phyloP scores from a whole-genome alignment of 139 green algal species.

The Dunaliella primolecta region DNA sequence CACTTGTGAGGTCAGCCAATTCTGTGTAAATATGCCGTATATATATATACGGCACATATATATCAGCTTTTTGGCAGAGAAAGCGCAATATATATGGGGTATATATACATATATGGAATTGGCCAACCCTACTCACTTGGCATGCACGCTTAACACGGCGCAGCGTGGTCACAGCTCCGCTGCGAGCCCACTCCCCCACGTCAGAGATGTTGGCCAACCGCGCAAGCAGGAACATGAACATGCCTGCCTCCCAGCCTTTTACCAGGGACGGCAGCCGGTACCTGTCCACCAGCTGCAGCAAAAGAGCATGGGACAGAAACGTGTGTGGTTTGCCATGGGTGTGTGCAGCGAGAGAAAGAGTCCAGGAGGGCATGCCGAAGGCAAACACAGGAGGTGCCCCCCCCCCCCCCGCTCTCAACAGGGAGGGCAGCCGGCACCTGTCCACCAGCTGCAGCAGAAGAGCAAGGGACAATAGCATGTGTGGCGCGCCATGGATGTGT shows the following conservation, averaged over 20 bases:
- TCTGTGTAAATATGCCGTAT: too few relatives aligned
- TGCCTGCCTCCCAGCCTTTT: slow-evolving; percentile 70
- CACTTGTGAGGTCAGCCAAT: too few relatives aligned
- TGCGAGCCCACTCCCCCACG: not conserved
- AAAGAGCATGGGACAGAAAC: not conserved
- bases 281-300: slow-evolving; percentile 53
- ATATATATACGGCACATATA: too few relatives aligned
- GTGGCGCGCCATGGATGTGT: not conserved
- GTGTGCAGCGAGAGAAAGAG: not conserved
- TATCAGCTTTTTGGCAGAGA: too few relatives aligned
- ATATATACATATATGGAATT: too few relatives aligned
- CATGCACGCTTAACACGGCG: not conserved
- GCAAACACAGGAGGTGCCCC: slow-evolving; percentile 31
- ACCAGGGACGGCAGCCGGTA: slow-evolving; percentile 77
- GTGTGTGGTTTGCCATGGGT: not conserved
- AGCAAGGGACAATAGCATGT: not conserved
- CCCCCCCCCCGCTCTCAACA: slow-evolving; percentile 73
- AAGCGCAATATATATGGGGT: too few relatives aligned
- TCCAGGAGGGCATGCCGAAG: not conserved
- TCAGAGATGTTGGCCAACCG: slow-evolving; percentile 15
- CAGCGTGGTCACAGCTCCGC: not conserved
- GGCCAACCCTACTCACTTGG: not conserved
- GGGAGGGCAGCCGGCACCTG: slow-evolving; percentile 66
- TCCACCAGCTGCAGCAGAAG: slow-evolving; percentile 55
- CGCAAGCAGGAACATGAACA: slow-evolving; percentile 64